A percentile compares a stretch with the other conserved stretches of the same genome.
Evolutionary conservation across 1,284 basidiomycete species (phyloP).

Genomic region (Heterobasidion parviporum): DNA sequence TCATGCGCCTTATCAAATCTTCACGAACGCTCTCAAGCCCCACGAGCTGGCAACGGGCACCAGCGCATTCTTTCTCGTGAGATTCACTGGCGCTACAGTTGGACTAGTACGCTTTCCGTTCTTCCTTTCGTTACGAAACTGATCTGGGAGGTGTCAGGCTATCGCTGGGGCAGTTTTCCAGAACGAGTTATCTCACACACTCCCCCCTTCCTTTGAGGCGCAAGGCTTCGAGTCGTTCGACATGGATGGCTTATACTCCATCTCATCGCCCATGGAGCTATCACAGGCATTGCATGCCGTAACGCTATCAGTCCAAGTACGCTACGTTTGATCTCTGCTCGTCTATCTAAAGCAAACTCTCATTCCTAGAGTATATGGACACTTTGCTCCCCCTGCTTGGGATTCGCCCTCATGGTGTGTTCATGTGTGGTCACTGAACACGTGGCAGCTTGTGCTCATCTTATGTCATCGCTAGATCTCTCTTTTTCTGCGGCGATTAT

Average conservation of each 20-base stretch:
- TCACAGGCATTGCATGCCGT: constrained; percentile 18
- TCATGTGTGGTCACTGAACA: neutral
- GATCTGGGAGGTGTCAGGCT: constrained; percentile 34
- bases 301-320: constrained; percentile 24
- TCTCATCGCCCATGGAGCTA: constrained; percentile 32
- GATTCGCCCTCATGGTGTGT: constrained; percentile 26
- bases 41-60: constrained; percentile 69
- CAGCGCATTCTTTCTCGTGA: constrained; percentile 75
- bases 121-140: neutral
- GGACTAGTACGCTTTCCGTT: constrained; percentile 49
- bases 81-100: constrained; percentile 75
- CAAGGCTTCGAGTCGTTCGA: constrained; percentile 41
- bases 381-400: constrained; percentile 27
- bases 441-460: neutral
- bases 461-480: neutral
- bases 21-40: constrained; percentile 53
- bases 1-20: constrained; percentile 74
- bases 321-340: constrained; percentile 7
- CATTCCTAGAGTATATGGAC: constrained; percentile 18
- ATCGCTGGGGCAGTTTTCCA: constrained; percentile 70
- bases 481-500: neutral
- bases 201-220: constrained; percentile 27
- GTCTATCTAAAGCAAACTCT: constrained; percentile 6
- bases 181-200: constrained; percentile 34
- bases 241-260: constrained; percentile 38